phyloP scores from a whole-genome alignment of 2,329 filamentous ascomycete species.

The Colletotrichum echinochloae region DNA sequence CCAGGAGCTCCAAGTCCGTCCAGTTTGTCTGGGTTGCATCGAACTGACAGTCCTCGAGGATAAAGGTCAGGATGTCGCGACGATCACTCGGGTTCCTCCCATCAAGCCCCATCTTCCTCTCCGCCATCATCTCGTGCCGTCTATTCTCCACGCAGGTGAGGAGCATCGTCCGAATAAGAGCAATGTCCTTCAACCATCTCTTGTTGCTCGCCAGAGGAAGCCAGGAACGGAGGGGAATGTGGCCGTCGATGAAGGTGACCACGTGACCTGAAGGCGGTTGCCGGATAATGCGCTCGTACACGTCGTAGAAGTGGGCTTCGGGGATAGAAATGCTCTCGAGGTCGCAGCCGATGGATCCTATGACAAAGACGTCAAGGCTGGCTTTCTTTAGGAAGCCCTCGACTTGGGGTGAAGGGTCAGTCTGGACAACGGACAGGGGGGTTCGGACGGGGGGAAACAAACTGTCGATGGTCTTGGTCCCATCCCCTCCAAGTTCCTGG shows the following conservation, averaged over 20 bases:
- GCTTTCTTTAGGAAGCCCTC: slow-evolving; percentile 47
- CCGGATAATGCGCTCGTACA: slow-evolving; percentile 50
- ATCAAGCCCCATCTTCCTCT: slow-evolving; percentile 42
- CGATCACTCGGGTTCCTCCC: slow-evolving; percentile 29
- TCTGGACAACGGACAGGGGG: neutral
- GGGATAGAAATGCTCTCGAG: slow-evolving; percentile 45
- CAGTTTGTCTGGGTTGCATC: slow-evolving; percentile 33
- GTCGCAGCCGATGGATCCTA: slow-evolving; percentile 51
- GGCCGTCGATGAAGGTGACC: slow-evolving; percentile 49
- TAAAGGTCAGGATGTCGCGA: slow-evolving; percentile 46
- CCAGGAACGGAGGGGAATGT: slow-evolving; percentile 49
- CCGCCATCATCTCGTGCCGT: slow-evolving; percentile 43
- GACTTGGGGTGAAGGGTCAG: slow-evolving; percentile 41
- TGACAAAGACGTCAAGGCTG: slow-evolving; percentile 51
- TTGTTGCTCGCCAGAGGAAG: slow-evolving; percentile 55
- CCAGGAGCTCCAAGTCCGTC: slow-evolving; percentile 45
- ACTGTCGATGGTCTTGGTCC: slow-evolving; percentile 46
- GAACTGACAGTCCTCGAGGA: slow-evolving; percentile 45
- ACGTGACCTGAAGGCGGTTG: slow-evolving; percentile 46
- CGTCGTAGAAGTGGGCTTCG: slow-evolving; percentile 46
- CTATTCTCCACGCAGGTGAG: slow-evolving; percentile 46
- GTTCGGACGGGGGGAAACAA: neutral
- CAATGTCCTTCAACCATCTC: slow-evolving; percentile 50
- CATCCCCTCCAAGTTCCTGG: slow-evolving; percentile 42
- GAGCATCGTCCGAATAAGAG: slow-evolving; percentile 50